phyloP scores from a whole-genome alignment of 768 basidiomycete genomes.

The Leucocoprinus birnbaumii region DNA sequence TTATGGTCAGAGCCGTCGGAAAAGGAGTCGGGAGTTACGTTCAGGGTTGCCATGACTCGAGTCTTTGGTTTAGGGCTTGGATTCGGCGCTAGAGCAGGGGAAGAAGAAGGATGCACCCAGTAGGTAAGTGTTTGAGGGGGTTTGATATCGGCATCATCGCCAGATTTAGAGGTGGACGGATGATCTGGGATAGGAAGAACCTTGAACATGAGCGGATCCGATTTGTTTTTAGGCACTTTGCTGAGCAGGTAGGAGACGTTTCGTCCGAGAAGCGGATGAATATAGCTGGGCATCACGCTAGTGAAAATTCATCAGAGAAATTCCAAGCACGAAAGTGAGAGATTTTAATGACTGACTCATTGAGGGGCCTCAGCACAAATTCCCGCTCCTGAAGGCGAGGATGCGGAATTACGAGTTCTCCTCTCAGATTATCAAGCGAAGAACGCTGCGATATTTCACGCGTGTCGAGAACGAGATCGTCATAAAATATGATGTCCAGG shows the following conservation, averaged over 20 bases:
- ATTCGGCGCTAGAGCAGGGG: background rate
- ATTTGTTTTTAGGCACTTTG: constrained; percentile 29
- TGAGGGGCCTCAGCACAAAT: constrained; percentile 86
- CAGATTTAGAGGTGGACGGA: constrained; percentile 30
- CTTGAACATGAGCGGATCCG: constrained; percentile 55
- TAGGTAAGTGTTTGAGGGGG: constrained; percentile 44
- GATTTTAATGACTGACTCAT: constrained; percentile 68
- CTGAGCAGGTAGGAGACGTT: constrained; percentile 45
- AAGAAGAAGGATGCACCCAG: constrained; percentile 41
- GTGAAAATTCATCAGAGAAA: background rate
- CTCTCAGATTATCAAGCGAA: constrained; percentile 49
- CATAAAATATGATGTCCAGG: constrained; percentile 83
- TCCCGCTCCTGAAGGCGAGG: constrained; percentile 79
- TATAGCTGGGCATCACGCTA: constrained; percentile 78
- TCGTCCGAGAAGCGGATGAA: constrained; percentile 58
- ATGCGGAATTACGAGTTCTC: constrained; percentile 85
- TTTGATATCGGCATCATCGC: constrained; percentile 22
- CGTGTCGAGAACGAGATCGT: constrained; percentile 55
- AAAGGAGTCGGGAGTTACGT: constrained; percentile 94
- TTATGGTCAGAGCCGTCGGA: constrained; percentile 77
- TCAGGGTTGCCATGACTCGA: constrained; percentile 88
- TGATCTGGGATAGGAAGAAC: constrained; percentile 73
- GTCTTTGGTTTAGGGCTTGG: constrained; percentile 35
- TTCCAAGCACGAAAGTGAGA: background rate
- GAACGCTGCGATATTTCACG: constrained; percentile 35